Base-by-base conservation (phyloP, 495 filamentous ascomycete genomes). In the Saxophila tyrrhenica region DNA sequence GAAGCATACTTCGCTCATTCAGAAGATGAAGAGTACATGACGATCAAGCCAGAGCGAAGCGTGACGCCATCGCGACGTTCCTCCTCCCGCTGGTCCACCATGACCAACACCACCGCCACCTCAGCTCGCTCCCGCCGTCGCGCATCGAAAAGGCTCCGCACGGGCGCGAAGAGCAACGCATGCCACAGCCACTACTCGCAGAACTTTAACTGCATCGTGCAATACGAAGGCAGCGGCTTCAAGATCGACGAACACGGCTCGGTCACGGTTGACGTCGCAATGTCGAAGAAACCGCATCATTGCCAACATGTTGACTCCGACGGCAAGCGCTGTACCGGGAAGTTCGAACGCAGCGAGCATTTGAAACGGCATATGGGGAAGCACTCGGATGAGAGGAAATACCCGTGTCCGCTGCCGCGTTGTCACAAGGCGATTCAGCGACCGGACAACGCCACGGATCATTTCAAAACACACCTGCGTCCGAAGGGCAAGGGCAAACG, bases 391-490 rank as follows among this genome's bases (percentile, higher is more conserved):
- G 38, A 20, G 1, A 25, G 58, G 5, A 10, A n/a, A 15, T 61
- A 50, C 23, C 17, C 13, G 9, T 61, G 58, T 39, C 50, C 50
- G 0, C 38, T 57, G 9, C n/a, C 29, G 3, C 24, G 44, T 3
- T 61, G 58, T 32, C 46, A 43, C 20, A 46, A 54, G 32, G 45
- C 44, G 20, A 57, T 61, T 16, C 15, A 38, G 19, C 49, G 58
- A 2, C n/a, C 49, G n/a, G 58, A 61, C 47, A 61, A 61, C 23
- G 58, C 58, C 7, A 24, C n/a, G 1, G 58, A 61, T 23, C 58
- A 61, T 22, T 61, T 57, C 51, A 57, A 54, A 25, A 61, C 54
- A 19, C 58, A 61, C 29, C 51, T 61, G 11, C 52, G 56, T 32
- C 15, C 13, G 20, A 53, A 41, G 7, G 17, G 1, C 0, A 44